A percentile compares a stretch with the other conserved stretches of the same genome.
phyloP scores from a whole-genome alignment of 2,329 filamentous ascomycete genomes.

The Pseudocercospora fijiensis region DNA sequence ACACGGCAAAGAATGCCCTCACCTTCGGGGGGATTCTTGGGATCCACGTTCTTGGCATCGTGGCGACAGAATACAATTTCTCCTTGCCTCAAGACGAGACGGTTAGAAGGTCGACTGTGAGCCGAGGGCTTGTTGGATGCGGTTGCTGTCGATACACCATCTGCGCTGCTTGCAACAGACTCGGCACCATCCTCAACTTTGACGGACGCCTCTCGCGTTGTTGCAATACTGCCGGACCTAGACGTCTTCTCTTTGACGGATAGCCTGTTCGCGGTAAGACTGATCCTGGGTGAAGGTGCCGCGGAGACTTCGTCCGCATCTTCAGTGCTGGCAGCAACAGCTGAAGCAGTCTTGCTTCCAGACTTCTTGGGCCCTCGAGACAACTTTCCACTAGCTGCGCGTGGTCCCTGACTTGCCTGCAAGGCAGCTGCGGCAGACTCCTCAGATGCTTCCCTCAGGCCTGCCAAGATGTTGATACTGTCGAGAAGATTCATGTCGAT shows the following conservation, averaged over 20 bases:
- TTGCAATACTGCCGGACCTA: conserved; percentile 46
- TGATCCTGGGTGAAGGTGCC: conserved; percentile 37
- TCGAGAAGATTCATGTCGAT: conserved; percentile 45
- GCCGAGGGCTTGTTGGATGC: conserved; percentile 34
- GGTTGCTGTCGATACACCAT: conserved; percentile 39
- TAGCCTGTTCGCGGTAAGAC: conserved; percentile 29
- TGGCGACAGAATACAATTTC: conserved; percentile 55
- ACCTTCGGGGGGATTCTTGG: conserved; percentile 43
- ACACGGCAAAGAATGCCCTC: conserved; percentile 54
- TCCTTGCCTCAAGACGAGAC: conserved; percentile 40
- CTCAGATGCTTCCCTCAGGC: conserved; percentile 50
- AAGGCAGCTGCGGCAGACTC: conserved; percentile 38
- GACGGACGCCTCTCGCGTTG: conserved; percentile 50
- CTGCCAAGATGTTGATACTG: conserved; percentile 48
- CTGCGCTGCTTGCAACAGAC: conserved; percentile 44
- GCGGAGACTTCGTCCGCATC: conserved; percentile 35
- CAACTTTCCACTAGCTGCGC: conserved; percentile 32
- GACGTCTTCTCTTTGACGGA: conserved; percentile 41
- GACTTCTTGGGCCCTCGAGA: conserved; percentile 31
- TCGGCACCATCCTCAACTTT: conserved; percentile 51
- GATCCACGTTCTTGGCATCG: conserved; percentile 33
- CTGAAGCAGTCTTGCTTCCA: conserved; percentile 26
- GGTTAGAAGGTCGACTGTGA: conserved; percentile 29
- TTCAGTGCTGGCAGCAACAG: conserved; percentile 29
- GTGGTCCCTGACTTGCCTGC: conserved; percentile 30